phyloP scores from a whole-genome alignment of 352 stramenopile genomes.

The Pythium angustatum region DNA sequence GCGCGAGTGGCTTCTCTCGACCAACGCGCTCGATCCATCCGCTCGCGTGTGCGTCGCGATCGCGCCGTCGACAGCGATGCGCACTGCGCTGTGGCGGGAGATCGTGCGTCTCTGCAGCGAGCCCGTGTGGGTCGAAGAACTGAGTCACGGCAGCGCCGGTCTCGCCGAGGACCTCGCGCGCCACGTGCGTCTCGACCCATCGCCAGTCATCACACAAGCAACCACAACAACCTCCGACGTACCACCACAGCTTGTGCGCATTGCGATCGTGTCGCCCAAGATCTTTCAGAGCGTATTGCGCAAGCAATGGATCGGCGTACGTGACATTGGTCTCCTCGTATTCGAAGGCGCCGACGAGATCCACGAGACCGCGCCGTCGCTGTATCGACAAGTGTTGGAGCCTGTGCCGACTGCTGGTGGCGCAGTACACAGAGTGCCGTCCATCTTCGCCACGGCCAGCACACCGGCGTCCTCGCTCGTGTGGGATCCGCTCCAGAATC shows the following conservation, averaged over 20 bases:
- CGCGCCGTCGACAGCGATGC: conserved; percentile 35
- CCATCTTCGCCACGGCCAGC: conserved; percentile 63
- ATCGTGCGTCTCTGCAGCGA: conserved; percentile 48
- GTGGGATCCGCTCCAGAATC: conserved; percentile 44
- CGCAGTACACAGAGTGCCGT: no score
- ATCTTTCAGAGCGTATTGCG: conserved; percentile 45
- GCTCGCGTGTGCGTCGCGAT: conserved; percentile 36
- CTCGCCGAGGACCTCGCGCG: background rate
- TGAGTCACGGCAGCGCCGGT: background rate
- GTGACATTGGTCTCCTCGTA: conserved; percentile 48
- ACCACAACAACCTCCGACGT: no score
- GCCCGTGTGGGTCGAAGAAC: conserved; percentile 34
- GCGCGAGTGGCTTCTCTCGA: conserved; percentile 39
- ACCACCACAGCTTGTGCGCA: conserved; percentile 14
- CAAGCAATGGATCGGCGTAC: conserved; percentile 29
- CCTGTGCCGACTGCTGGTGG: conserved; percentile 31
- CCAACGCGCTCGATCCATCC: background rate
- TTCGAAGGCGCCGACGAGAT: conserved; percentile 72
- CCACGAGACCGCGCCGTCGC: conserved; percentile 55
- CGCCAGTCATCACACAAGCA: background rate
- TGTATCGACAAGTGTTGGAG: conserved; percentile 45
- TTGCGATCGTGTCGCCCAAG: conserved; percentile 52
- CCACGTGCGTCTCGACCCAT: background rate
- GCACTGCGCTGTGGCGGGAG: conserved; percentile 36
- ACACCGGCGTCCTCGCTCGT: conserved; percentile 55